phyloP scores from a whole-genome alignment of 805 yeast genomes.

The Myxozyma neotropica region DNA sequence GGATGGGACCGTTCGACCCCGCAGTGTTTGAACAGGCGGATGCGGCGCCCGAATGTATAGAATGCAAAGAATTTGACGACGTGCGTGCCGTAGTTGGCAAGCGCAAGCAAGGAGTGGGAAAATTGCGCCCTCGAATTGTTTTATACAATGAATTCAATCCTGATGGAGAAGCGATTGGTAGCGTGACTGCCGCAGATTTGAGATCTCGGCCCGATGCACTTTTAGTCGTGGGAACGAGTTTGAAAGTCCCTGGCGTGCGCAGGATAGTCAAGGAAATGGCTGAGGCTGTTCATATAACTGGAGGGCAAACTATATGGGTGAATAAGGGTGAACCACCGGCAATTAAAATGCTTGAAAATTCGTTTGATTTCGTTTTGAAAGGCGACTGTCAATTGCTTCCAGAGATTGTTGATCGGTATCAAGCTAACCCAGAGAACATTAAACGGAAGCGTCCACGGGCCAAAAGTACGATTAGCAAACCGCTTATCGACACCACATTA shows the following conservation, averaged over 20 bases:
- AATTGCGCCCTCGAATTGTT: conserved; percentile 65
- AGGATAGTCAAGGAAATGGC: conserved; percentile 64
- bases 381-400: conserved; percentile 69
- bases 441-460: background rate
- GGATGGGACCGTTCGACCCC: conserved; percentile 57
- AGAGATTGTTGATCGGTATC: conserved; percentile 32
- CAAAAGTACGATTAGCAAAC: background rate
- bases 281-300: conserved; percentile 56
- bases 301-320: conserved; percentile 64
- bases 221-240: conserved; percentile 80
- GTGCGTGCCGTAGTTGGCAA: conserved; percentile 64
- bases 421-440: background rate
- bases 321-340: conserved; percentile 50
- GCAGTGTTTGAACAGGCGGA: conserved; percentile 47
- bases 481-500: background rate
- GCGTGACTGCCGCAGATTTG: conserved; percentile 67
- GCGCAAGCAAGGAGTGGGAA: conserved; percentile 64
- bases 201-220: conserved; percentile 71
- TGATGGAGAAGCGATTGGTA: conserved; percentile 84
- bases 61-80: conserved; percentile 61
- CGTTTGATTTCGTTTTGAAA: conserved; percentile 59
- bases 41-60: conserved; percentile 64
- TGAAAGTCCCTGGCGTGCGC: conserved; percentile 76
- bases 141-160: conserved; percentile 79
- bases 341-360: conserved; percentile 51